Conservation (phyloP, 2,329 filamentous ascomycete genomes). For the Colletotrichum endophyticum region DNA sequence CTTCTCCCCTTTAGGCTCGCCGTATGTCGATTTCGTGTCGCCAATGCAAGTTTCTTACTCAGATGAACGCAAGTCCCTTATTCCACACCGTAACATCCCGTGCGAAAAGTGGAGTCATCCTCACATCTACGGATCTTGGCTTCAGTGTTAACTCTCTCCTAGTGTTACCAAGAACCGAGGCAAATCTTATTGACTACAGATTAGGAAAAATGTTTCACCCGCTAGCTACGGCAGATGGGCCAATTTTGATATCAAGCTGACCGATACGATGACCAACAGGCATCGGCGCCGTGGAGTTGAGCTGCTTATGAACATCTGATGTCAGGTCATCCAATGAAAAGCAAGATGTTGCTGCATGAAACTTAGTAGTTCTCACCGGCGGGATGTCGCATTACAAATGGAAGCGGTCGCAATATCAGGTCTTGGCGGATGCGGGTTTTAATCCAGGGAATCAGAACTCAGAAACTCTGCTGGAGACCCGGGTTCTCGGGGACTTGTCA, state of each 20-base stretch:
- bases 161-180: background rate
- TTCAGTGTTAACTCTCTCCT: fast-evolving
- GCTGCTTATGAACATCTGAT: background rate
- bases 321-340: background rate
- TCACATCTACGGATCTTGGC: background rate
- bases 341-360: background rate
- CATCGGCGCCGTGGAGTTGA: background rate
- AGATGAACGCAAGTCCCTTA: background rate
- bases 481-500: background rate
- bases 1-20: background rate
- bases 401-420: background rate
- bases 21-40: background rate
- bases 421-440: background rate
- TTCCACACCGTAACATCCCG: background rate
- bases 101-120: background rate
- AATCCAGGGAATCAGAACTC: background rate
- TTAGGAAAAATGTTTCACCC: background rate
- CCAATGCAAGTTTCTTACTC: background rate
- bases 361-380: background rate
- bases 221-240: background rate
- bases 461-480: background rate
- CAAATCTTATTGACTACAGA: background rate
- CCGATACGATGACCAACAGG: background rate
- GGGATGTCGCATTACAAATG: background rate
- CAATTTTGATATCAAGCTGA: background rate